These are phyloP conservation scores for Uronychia setigera DNA, from an alignment of 73 alveolate genomes.

Conservation along the genomic window DNA sequence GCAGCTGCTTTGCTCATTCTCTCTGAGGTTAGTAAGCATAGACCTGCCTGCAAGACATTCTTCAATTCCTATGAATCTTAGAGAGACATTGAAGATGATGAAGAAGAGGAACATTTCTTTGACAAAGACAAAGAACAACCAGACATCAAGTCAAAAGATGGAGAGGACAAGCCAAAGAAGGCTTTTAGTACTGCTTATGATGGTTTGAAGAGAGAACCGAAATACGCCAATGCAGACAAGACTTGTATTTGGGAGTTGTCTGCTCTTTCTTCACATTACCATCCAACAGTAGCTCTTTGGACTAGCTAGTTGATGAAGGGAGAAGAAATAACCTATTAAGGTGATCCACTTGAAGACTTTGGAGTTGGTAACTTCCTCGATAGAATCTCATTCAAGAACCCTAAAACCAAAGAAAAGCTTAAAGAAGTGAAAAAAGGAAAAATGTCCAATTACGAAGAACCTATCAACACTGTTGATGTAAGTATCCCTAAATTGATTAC, in stretches of 20 bases:
- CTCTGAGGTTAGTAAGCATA: constrained; percentile 68
- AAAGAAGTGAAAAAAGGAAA: constrained; percentile 50
- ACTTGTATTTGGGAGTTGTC: constrained; percentile 82
- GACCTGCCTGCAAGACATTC: constrained; percentile 23
- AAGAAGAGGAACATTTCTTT: constrained; percentile 57
- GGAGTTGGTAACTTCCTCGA: constrained; percentile 86
- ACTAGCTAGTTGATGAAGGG: constrained; percentile 71
- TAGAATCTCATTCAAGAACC: constrained; percentile 83
- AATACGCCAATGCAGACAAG: constrained; percentile 87
- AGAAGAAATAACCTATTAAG: constrained; percentile 75
- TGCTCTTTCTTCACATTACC: constrained; percentile 76
- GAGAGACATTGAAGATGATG: background rate
- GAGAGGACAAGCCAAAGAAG: constrained; percentile 26
- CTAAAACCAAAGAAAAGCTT: constrained; percentile 68
- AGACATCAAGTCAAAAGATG: background rate
- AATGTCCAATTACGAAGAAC: constrained; percentile 41
- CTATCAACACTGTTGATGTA: constrained; percentile 65
- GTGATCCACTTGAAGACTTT: constrained; percentile 91
- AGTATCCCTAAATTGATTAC: constrained; percentile 52
- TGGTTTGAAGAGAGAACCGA: constrained; percentile 92
- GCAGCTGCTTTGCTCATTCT: constrained; percentile 82
- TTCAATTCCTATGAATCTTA: constrained; percentile 2
- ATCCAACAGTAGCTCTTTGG: constrained; percentile 92
- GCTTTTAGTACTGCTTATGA: constrained; percentile 71
- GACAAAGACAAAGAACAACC: constrained; percentile 58